A percentile compares a stretch with the other conserved stretches of the same genome.
phyloP scores from a whole-genome alignment of 352 stramenopile species.

The Phytophthora fragariae region DNA sequence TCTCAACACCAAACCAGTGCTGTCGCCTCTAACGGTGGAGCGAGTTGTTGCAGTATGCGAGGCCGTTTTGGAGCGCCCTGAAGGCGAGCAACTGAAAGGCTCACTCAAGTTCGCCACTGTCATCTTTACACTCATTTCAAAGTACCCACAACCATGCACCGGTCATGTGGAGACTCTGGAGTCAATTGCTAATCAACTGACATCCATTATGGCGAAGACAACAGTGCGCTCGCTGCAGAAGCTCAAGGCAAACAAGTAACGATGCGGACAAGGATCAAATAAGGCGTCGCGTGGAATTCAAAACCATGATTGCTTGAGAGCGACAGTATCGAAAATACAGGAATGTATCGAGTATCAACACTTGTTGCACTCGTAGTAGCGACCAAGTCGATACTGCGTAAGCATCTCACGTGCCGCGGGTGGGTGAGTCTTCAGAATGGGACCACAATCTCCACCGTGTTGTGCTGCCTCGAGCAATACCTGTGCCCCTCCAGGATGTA shows the following conservation, averaged over 20 bases:
- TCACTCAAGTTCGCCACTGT: constrained; percentile 73
- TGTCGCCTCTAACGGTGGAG: constrained; percentile 58
- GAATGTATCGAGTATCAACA: constrained; percentile 19
- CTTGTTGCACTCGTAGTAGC: constrained; percentile 71
- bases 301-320: neutral
- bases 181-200: constrained; percentile 51
- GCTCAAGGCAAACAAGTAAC: constrained; percentile 51
- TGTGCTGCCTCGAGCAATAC: constrained; percentile 64
- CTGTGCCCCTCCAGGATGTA: constrained; percentile 88
- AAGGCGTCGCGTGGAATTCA: neutral
- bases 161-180: constrained; percentile 56
- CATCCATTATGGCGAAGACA: constrained; percentile 71
- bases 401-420: constrained; percentile 50
- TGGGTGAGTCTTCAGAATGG: constrained; percentile 67
- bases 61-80: constrained; percentile 43
- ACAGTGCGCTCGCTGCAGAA: constrained; percentile 73
- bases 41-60: constrained; percentile 57
- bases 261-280: neutral
- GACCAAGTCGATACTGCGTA: constrained; percentile 65
- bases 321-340: constrained; percentile 12
- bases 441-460: constrained; percentile 58
- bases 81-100: constrained; percentile 38
- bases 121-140: constrained; percentile 72
- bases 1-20: constrained; percentile 61
- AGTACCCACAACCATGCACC: constrained; percentile 60